Evolutionary conservation across 768 basidiomycete species (phyloP), one percentile per base, ranked within the genome.

Genomic region (Russula vinacea): DNA sequence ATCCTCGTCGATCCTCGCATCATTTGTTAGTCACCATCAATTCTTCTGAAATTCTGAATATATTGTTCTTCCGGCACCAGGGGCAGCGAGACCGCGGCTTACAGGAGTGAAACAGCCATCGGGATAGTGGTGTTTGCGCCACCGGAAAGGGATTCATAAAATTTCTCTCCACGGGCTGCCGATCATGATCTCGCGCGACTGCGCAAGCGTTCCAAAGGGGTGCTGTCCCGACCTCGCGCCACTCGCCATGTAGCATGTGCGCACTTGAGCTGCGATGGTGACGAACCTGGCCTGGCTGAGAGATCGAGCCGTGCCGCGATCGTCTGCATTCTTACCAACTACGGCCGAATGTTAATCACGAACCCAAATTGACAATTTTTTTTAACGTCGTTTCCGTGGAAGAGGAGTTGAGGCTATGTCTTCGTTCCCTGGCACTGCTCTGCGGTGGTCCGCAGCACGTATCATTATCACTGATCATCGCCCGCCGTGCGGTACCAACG

Each of bases 241-340:
- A 47, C 22, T 13, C 45, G 17, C 5, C 44, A n/a, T 45, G 44
- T 45, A 26, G 49, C 14, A 29, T 50, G 26, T 29, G 7, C 8
- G 49, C 49, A 50, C 49, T 26, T 50, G 49, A 50, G 49, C 49
- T 50, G 16, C 49, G 49, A 50, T 50, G 26, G 49, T 4, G 22
- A 22, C 22, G 45, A 22, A 9, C 44, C n/a, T 45, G n/a, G n/a
- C 35, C 35, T 35, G 10, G 5, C 44, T 5, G 0, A 9, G 45
- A 22, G 45, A 47, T 47, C 45, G 45, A 47, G 22, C 4, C 4
- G 3, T 22, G 45, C 22, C 45, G 45, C 45, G 45, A 47, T 47
- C 45, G 11, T 9, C 35, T 35, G 8, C 10, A 7, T 35, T 35
- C 10, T 35, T 35, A 35, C 35, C 35, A 35, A 8, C 35, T 35